Percentiles rank a stretch among this genome's conserved stretches.
Evolutionary conservation across 805 yeast genomes (phyloP).

Genomic region (Allodekkera sacchari): DNA sequence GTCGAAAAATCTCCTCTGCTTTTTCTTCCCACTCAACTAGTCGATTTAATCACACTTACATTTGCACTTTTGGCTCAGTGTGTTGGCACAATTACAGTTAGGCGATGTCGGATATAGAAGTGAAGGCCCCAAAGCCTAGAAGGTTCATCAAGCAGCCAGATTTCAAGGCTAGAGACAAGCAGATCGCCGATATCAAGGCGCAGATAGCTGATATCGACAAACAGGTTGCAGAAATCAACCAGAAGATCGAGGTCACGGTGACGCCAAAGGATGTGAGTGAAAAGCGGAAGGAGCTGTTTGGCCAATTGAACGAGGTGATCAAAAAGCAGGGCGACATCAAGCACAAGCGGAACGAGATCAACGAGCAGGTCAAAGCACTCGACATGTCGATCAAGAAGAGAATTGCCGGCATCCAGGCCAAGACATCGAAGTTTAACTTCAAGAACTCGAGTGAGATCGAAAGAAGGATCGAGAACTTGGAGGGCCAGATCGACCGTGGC

Average conservation of each 20-base stretch:
- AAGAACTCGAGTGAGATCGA: constrained; percentile 64
- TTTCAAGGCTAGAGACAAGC: constrained; percentile 51
- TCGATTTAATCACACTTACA: not conserved
- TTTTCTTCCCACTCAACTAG: not conserved
- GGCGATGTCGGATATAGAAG: constrained; percentile 5
- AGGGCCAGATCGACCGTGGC: constrained; percentile 70
- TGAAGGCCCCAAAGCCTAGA: constrained; percentile 26
- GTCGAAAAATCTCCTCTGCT: no score
- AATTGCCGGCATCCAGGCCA: constrained; percentile 62
- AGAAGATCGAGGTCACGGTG: constrained; percentile 47
- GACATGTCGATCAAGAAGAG: constrained; percentile 70
- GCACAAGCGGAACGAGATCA: constrained; percentile 25
- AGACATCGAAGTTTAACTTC: constrained; percentile 63
- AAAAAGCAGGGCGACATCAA: constrained; percentile 29
- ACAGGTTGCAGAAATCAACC: constrained; percentile 41
- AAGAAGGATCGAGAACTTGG: constrained; percentile 54
- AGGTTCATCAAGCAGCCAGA: constrained; percentile 71
- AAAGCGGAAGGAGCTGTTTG: constrained; percentile 38
- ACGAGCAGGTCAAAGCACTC: constrained; percentile 60
- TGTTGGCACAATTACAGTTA: not conserved
- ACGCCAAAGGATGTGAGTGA: constrained; percentile 45
- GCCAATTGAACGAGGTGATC: constrained; percentile 35
- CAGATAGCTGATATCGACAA: constrained; percentile 58
- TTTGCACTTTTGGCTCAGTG: not conserved
- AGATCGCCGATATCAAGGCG: constrained; percentile 43